These are phyloP conservation scores for Diaporthe amygdali DNA, from an alignment of 2,329 filamentous ascomycete species.

Conservation along the genomic window DNA sequence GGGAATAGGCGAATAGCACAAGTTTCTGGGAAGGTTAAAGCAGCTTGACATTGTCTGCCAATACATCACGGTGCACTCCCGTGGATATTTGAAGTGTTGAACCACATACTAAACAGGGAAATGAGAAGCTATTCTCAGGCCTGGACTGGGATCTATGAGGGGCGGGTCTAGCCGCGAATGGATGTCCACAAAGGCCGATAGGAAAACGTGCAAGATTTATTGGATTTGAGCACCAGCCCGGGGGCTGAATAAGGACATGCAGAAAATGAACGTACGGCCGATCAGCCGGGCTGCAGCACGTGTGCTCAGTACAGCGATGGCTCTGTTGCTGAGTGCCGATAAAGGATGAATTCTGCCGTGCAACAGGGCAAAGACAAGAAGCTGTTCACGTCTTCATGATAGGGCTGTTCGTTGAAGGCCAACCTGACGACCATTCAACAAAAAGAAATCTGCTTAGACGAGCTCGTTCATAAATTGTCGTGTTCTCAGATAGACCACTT, in stretches of 20 bases:
- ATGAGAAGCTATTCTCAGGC: neutral
- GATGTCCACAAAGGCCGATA: neutral
- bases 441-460: neutral
- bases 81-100: neutral
- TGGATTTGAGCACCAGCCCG: constrained; percentile 7
- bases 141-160: neutral
- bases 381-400: neutral
- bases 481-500: neutral
- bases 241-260: neutral
- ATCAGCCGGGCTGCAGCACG: neutral
- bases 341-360: neutral
- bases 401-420: neutral
- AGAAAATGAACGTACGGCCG: neutral
- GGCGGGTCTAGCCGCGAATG: neutral
- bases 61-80: neutral
- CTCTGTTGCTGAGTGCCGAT: neutral
- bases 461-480: neutral
- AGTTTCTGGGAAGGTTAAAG: neutral
- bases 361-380: neutral
- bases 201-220: constrained; percentile 23
- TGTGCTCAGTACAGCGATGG: neutral
- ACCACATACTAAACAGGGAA: neutral
- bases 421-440: neutral
- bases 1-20: neutral
- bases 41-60: neutral